phyloP scores from a whole-genome alignment of 2,329 filamentous ascomycete species.

The Alternaria postmessia region DNA sequence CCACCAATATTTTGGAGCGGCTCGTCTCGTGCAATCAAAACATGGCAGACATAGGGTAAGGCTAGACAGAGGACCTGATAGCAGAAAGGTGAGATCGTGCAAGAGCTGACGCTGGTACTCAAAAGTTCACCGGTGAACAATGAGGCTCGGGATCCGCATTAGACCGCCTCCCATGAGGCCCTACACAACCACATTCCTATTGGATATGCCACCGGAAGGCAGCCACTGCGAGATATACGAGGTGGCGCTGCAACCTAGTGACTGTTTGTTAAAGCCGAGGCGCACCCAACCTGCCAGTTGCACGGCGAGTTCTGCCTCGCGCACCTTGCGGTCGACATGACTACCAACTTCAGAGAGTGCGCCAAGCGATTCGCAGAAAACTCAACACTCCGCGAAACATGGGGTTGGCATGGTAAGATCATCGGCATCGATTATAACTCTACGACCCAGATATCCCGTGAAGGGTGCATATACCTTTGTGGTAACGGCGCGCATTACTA shows the following conservation, averaged over 20 bases:
- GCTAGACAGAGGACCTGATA: background rate
- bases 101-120: background rate
- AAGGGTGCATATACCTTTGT: constrained; percentile 48
- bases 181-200: background rate
- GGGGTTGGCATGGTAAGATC: constrained; percentile 24
- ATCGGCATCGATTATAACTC: constrained; percentile 20
- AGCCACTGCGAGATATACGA: background rate
- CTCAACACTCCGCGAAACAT: constrained; percentile 11
- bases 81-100: background rate
- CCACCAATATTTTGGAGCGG: background rate
- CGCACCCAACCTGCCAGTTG: background rate
- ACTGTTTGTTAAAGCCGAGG: background rate
- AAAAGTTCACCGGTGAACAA: background rate
- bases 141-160: background rate
- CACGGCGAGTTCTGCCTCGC: background rate
- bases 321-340: background rate
- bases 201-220: background rate
- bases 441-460: constrained; percentile 41
- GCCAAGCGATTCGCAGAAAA: constrained; percentile 7
- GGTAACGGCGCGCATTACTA: constrained; percentile 45
- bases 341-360: constrained; percentile 5
- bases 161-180: background rate
- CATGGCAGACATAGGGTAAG: background rate
- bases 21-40: background rate
- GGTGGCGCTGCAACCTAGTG: background rate